Base-by-base conservation (phyloP, 2,329 filamentous ascomycete genomes). In the Aphanocladium album region DNA sequence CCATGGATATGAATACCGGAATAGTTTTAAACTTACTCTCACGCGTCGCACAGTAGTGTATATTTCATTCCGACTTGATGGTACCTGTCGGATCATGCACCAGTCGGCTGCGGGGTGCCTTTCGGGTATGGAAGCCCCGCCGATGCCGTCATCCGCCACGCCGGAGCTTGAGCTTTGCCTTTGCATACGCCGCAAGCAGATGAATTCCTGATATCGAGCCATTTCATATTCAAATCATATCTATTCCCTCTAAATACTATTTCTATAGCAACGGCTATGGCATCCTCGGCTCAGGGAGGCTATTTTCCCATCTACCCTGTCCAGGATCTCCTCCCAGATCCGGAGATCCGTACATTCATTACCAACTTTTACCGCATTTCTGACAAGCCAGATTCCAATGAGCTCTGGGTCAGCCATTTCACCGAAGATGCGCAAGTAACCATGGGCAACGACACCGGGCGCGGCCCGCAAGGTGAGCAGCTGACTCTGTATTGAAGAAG, bases 391-490 rank as follows among this genome's bases (percentile, higher is more conserved):
- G 71, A 72, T n/a, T 67, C 68, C 62, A 74, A 78, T 52, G 74
- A 77, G 60, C 71, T 75, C 46, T 82, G 79, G 79, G 67, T 77
- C 17, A 67, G 68, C 35, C 74, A 68, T 43, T 82, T 80, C 65
- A 67, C 67, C 2, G 65, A 75, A 3, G 76, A 77, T 52, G 79
- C 78, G n/a, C 65, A 65, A 21, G 67, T 80, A 9, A 67, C 74
- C 6, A 76, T 82, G 60, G 78, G 74, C n/a, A 71, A 70, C 17
- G 74, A 74, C 55, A 67, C 66, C 35, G 79, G 73, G 1, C 66
- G 61, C 17, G 77, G 78, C 16, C 67, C 65, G 21, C 65, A 77
- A 64, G 71, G 72, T 73, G 62, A 64, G 67, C 61, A n/a, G 6
- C 19, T 2, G 7, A 21, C n/a, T 1, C 25, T 47, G 56, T 57